These are phyloP conservation scores for Chrysosporium queenslandicum DNA, from an alignment of 2,329 filamentous ascomycete species.

Conservation along the genomic window DNA sequence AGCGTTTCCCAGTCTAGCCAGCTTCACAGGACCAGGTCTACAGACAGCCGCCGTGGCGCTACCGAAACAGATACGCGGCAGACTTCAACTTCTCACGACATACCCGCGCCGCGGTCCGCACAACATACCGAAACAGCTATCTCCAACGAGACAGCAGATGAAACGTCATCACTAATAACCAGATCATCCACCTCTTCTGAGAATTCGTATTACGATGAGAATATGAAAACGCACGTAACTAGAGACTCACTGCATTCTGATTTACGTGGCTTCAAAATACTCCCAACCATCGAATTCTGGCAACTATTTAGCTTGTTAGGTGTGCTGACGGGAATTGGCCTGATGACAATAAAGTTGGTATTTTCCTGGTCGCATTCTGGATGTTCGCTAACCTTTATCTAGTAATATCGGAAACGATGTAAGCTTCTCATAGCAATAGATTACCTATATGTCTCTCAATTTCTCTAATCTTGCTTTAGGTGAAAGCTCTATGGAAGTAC, in stretches of 20 bases:
- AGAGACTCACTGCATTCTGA: conserved; percentile 73
- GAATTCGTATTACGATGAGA: conserved; percentile 41
- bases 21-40: conserved; percentile 28
- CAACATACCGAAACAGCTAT: conserved; percentile 21
- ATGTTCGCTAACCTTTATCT: conserved; percentile 24
- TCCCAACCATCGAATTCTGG: conserved; percentile 74
- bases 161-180: conserved; percentile 73
- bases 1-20: conserved; percentile 23
- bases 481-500: conserved; percentile 75
- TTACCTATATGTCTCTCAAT: not conserved
- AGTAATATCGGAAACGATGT: conserved; percentile 92
- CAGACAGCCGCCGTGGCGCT: conserved; percentile 22
- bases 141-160: conserved; percentile 49
- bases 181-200: conserved; percentile 44
- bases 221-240: conserved; percentile 52
- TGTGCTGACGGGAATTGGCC: conserved; percentile 79
- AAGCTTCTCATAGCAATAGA: conserved; percentile 19
- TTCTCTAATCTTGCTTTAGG: conserved; percentile 26
- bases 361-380: not conserved
- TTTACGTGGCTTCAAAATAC: conserved; percentile 71
- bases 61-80: conserved; percentile 33
- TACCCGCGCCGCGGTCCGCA: conserved; percentile 25
- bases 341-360: conserved; percentile 97
- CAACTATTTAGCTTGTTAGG: conserved; percentile 79
- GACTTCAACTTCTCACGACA: conserved; percentile 20